Conservation (phyloP, 2,329 filamentous ascomycete species). For the Sclerotinia spermophila region DNA sequence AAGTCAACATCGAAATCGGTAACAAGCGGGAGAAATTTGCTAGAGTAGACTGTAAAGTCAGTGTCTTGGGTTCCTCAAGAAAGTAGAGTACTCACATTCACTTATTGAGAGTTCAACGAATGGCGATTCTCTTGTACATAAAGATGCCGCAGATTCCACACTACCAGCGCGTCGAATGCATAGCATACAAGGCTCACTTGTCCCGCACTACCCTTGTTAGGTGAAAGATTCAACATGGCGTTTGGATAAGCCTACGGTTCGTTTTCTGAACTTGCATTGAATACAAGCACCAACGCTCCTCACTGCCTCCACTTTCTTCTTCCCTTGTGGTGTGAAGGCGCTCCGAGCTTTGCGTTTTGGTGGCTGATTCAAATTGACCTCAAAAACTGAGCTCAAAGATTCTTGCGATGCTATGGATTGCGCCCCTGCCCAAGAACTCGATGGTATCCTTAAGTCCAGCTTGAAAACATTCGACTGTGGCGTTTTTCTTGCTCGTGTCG, state of each 20-base stretch:
- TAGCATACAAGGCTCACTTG: conserved; percentile 13
- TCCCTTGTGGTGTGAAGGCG: conserved; percentile 17
- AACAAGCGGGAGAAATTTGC: not conserved
- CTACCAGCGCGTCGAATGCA: conserved; percentile 13
- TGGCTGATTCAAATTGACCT: conserved; percentile 9
- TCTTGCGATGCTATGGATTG: conserved; percentile 12
- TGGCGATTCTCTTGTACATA: conserved; percentile 18
- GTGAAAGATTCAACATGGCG: not conserved
- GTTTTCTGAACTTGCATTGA: conserved; percentile 33
- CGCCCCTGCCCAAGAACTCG: not conserved
- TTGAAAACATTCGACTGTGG: conserved; percentile 7
- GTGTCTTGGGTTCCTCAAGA: not conserved
- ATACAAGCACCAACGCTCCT: conserved; percentile 34
- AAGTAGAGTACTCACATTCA: conserved; percentile 9
- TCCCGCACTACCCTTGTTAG: conserved; percentile 16
- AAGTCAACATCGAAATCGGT: conserved; percentile 14
- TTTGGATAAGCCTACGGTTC: conserved; percentile 26
- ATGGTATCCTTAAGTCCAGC: conserved; percentile 6
- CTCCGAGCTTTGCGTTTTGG: conserved; percentile 16
- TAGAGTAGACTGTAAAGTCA: not conserved
- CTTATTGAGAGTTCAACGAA: conserved; percentile 20
- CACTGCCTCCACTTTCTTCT: conserved; percentile 25
- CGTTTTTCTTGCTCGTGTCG: not conserved
- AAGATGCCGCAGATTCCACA: not conserved
- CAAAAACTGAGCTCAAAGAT: conserved; percentile 17